Conservation (phyloP, 768 basidiomycete species). For the Termitomyces sp. region DNA sequence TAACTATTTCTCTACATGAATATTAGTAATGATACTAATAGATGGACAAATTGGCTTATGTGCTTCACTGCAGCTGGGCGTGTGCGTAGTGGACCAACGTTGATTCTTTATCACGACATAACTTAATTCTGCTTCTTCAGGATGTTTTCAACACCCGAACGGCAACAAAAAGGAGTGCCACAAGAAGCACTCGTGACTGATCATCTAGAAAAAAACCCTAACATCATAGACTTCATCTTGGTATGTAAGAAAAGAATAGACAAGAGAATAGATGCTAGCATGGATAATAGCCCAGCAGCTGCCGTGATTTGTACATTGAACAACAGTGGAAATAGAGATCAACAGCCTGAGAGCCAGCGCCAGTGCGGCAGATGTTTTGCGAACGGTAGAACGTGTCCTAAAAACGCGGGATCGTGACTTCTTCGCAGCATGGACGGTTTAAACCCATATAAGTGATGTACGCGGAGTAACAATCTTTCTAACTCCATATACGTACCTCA, state of each 20-base stretch:
- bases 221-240: conserved; percentile 72
- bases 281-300: not conserved
- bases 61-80: conserved; percentile 40
- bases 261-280: not conserved
- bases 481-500: not conserved
- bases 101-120: conserved; percentile 22
- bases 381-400: too few relatives aligned
- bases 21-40: conserved; percentile 69
- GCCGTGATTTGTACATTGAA: not conserved
- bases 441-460: not conserved
- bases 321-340: not conserved
- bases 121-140: conserved; percentile 76
- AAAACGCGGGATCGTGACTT: too few relatives aligned
- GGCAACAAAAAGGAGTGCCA: conserved; percentile 4
- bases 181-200: not conserved
- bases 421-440: too few relatives aligned
- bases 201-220: conserved; percentile 55
- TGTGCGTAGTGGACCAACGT: too few relatives aligned
- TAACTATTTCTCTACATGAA: conserved; percentile 43
- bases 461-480: not conserved
- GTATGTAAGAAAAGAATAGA: conserved; percentile 3
- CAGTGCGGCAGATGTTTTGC: not conserved
- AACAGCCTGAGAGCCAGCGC: not conserved
- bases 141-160: conserved; percentile 18
- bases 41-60: conserved; percentile 65